Evolutionary conservation across 202 grass and related monocot genomes (phyloP).

Genomic region (Eragrostis tef): DNA sequence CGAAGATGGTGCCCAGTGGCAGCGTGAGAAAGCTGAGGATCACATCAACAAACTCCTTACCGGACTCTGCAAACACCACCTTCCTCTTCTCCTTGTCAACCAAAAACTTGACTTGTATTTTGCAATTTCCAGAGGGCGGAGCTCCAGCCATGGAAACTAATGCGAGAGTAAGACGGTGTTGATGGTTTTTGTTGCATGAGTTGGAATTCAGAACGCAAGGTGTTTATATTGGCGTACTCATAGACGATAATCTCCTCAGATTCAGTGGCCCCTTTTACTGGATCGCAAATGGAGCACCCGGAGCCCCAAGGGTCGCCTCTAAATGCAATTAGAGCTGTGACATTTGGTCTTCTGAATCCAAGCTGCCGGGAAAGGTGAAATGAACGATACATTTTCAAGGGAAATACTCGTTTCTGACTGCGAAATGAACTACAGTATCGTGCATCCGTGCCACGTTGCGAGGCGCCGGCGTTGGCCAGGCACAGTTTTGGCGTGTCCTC

Average conservation of each 20-base stretch:
- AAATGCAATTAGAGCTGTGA: neutral
- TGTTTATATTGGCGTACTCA: neutral
- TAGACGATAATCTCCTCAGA: neutral
- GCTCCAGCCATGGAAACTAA: neutral
- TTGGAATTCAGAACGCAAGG: neutral
- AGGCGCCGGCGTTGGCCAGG: no score
- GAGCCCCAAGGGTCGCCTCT: neutral
- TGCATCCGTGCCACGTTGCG: no score
- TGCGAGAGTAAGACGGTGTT: neutral
- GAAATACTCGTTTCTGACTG: no score
- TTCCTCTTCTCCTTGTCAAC: constrained; percentile 42
- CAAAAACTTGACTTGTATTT: constrained; percentile 40
- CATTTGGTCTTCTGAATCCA: neutral
- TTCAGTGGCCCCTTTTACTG: neutral
- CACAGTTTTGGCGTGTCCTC: no score
- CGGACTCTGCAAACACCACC: constrained; percentile 54
- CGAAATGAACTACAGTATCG: no score
- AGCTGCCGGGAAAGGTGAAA: neutral
- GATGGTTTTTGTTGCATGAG: neutral
- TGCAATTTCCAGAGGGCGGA: neutral
- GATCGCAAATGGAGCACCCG: constrained; percentile 1
- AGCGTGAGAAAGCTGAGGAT: constrained; percentile 42
- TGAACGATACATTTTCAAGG: no score
- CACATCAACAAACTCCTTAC: constrained; percentile 52
- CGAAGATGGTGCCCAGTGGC: constrained; percentile 29